Percentiles rank a stretch among this genome's conserved stretches.
Evolutionary conservation across 352 stramenopile genomes (phyloP).

Genomic region (Aphanomyces stellatus): DNA sequence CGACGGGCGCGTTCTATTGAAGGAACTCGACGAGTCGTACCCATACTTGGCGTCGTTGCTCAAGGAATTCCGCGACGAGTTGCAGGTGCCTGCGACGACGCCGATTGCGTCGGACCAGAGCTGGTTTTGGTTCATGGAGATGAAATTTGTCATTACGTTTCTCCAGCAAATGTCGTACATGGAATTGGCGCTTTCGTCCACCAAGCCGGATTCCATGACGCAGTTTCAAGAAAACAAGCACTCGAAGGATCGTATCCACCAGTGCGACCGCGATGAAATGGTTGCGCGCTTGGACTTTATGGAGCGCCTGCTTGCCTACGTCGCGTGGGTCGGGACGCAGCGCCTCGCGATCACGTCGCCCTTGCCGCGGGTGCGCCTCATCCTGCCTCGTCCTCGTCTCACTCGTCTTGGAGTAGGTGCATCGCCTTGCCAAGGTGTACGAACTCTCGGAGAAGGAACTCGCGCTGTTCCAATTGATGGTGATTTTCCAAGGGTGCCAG

Average conservation of each 20-base stretch:
- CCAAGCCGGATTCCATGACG: slow-evolving; percentile 66
- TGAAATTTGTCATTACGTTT: slow-evolving; percentile 74
- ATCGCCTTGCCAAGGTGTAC: slow-evolving; percentile 63
- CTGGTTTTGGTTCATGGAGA: slow-evolving; percentile 81
- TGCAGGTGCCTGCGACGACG: slow-evolving; percentile 36
- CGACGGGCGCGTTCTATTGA: neutral
- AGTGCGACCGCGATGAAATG: slow-evolving; percentile 65
- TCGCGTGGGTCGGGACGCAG: slow-evolving; percentile 41
- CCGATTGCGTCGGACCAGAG: slow-evolving; percentile 38
- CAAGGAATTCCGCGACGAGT: slow-evolving; percentile 57
- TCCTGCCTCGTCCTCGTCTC: neutral
- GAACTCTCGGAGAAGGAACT: slow-evolving; percentile 62
- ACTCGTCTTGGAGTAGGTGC: neutral
- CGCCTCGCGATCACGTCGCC: slow-evolving; percentile 34
- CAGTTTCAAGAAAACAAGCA: slow-evolving; percentile 5
- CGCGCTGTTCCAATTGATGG: slow-evolving; percentile 70
- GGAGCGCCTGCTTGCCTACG: slow-evolving; percentile 45
- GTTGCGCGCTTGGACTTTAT: slow-evolving; percentile 68
- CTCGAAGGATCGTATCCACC: slow-evolving; percentile 35
- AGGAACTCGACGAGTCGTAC: neutral
- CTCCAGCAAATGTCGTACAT: slow-evolving; percentile 81
- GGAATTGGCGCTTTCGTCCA: slow-evolving; percentile 78
- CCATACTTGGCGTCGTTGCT: slow-evolving; percentile 31
- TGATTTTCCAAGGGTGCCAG: slow-evolving; percentile 76
- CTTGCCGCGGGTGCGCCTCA: slow-evolving; percentile 28